These are phyloP conservation scores for Canariomyces notabilis DNA, from an alignment of 2,329 filamentous ascomycete genomes.

Conservation along the genomic window DNA sequence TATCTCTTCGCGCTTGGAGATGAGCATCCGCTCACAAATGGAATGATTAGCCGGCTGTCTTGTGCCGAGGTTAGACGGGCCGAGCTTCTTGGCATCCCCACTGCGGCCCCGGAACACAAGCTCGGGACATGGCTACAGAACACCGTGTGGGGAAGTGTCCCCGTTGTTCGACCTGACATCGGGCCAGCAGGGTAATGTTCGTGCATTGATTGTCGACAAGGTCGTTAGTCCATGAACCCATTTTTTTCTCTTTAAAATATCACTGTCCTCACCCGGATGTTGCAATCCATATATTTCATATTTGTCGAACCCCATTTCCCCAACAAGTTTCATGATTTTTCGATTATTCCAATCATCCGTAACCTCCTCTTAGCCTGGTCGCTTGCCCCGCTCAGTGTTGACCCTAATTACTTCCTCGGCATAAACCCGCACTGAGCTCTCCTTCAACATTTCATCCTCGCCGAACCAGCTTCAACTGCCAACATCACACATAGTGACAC, in stretches of 20 bases:
- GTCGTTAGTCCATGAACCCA: no score
- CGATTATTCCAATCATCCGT: background rate
- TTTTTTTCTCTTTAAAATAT: background rate
- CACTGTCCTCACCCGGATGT: background rate
- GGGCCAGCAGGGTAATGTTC: background rate
- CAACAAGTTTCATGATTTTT: no score
- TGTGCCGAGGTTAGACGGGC: constrained; percentile 14
- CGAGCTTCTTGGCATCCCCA: constrained; percentile 9
- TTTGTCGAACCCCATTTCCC: no score
- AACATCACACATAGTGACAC: background rate
- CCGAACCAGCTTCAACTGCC: background rate
- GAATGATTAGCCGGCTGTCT: no score
- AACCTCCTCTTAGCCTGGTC: background rate
- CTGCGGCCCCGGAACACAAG: background rate
- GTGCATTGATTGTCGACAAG: no score
- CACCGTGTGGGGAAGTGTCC: background rate
- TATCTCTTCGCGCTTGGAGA: no score
- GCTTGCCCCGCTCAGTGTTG: background rate
- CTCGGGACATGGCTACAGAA: background rate
- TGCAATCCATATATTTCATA: constrained; percentile 6
- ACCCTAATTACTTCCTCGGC: background rate
- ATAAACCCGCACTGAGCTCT: background rate
- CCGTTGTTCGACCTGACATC: background rate
- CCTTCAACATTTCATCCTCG: background rate
- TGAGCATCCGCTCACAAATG: no score